Evolutionary conservation across 257 asterid species (phyloP), one percentile per base, ranked within the genome.

Genomic region (Solanum infundibuliforme): DNA sequence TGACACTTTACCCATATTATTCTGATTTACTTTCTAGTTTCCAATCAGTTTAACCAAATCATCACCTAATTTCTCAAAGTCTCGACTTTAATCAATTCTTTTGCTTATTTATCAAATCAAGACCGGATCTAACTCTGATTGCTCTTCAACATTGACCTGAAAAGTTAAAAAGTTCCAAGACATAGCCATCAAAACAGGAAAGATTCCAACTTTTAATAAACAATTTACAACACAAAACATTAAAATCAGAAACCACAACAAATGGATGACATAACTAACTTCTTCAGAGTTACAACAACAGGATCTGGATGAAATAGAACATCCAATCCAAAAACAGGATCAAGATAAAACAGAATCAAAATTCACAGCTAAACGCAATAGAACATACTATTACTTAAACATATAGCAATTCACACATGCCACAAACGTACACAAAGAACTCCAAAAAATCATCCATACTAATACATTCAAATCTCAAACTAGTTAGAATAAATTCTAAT

Each of bases 1-100:
- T 62, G 95, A 95, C 71, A 92, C 95, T 89, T 82, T 82, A 29
- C 85, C 85, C 85, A 82, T 82, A 16, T 29, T 82, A 46, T 29
- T 82, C 31, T 48, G 68, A 29, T 48, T 1, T 29, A 18, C 23
- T 81, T 3, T 46, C 25, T 16, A 27, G 39, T 46, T 46, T 10
- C 85, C 85, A 29, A 48, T 34, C 69, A 82, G 36, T 46, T 39
- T 16, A 82, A 31, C 6, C 9, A 48, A 29, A 8, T 81, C 23
- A 81, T 29, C 85, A 18, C 29, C 85, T 48, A 27, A 27, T 21
- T 81, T 29, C 85, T 48, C 27, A 5, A 46, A 7, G n/a, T 48
- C 41, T 81, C 2, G 0, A 81, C 41, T 48, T 81, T 81, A 29
- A 81, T 14, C 39, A 79, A 14, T 46, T 43, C 7, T 32, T 5